Percentiles rank a stretch among this genome's conserved stretches.
Conservation (phyloP, 495 filamentous ascomycete species). For the Hypoxylon lenormandii region DNA sequence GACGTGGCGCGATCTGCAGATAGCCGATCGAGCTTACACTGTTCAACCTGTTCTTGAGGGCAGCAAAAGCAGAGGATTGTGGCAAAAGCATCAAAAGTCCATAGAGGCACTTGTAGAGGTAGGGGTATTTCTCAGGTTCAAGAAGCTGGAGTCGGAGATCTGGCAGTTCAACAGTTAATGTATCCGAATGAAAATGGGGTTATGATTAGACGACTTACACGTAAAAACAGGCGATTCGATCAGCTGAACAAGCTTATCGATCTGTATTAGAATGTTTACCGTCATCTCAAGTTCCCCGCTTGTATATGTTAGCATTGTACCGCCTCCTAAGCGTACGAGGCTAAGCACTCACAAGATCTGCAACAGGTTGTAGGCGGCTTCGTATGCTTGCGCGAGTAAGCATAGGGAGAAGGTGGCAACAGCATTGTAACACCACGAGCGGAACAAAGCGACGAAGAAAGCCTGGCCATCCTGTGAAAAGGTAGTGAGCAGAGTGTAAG, state of each 20-base stretch:
- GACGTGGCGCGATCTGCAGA: slow-evolving; percentile 82
- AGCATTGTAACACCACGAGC: slow-evolving; percentile 98
- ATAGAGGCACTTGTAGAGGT: slow-evolving; percentile 98
- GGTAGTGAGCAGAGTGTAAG: slow-evolving; percentile 24
- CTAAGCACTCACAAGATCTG: slow-evolving; percentile 83
- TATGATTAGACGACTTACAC: slow-evolving; percentile 64
- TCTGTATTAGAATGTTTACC: slow-evolving; percentile 97
- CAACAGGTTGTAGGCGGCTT: slow-evolving; percentile 95
- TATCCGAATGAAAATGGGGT: slow-evolving; percentile 10
- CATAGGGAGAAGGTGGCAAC: slow-evolving; percentile 97
- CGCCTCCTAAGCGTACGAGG: not conserved
- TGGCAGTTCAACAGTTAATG: slow-evolving; percentile 51
- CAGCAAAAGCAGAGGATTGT: slow-evolving; percentile 95
- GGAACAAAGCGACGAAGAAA: slow-evolving; percentile 93
- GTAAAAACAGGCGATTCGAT: slow-evolving; percentile 98
- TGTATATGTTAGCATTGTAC: slow-evolving; percentile 45
- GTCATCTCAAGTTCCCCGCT: slow-evolving; percentile 99
- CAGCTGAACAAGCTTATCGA: slow-evolving; percentile 98
- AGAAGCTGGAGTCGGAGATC: slow-evolving; percentile 95
- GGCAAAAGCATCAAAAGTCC: slow-evolving; percentile 97
- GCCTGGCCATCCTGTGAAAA: slow-evolving; percentile 81
- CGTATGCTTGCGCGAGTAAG: slow-evolving; percentile 95
- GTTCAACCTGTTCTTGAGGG: slow-evolving; percentile 95
- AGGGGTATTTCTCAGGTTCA: slow-evolving; percentile 96
- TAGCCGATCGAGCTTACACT: slow-evolving; percentile 97